Percentiles rank a stretch among this genome's conserved stretches.
Conservation (phyloP, 2,329 filamentous ascomycete genomes). For the Nothomitra cinnamomea region DNA sequence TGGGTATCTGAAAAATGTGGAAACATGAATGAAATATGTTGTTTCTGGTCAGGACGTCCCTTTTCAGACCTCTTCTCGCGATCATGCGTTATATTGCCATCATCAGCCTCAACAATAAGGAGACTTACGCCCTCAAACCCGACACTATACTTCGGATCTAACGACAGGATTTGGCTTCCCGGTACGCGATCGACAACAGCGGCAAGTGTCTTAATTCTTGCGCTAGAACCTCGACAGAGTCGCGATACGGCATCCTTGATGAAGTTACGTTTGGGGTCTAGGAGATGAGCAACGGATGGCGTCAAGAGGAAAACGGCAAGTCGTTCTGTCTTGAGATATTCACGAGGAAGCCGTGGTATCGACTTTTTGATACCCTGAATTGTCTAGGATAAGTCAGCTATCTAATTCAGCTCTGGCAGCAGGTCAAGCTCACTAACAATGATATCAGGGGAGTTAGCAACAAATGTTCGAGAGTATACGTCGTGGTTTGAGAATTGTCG, state of each 20-base stretch:
- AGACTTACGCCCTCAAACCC: not conserved
- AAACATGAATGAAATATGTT: slow-evolving; percentile 4
- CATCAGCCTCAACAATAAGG: not conserved
- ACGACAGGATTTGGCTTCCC: slow-evolving; percentile 18
- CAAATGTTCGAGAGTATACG: not conserved
- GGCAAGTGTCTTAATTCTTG: slow-evolving; percentile 29
- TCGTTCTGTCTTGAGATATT: not conserved
- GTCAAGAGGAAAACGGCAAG: slow-evolving; percentile 3
- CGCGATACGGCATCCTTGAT: not conserved
- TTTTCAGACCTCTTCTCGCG: not conserved
- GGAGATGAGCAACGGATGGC: slow-evolving; percentile 2
- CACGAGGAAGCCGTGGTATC: not conserved
- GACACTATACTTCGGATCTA: not conserved
- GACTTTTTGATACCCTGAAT: not conserved
- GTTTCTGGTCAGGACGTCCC: not conserved
- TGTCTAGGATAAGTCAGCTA: not conserved
- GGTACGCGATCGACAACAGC: slow-evolving; percentile 40
- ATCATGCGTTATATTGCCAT: not conserved
- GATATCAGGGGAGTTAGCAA: too few relatives aligned
- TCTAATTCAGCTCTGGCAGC: not conserved
- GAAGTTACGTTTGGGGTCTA: not conserved
- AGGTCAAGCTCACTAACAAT: not conserved
- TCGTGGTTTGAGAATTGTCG: not conserved
- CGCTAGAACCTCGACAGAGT: not conserved
- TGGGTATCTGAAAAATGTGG: not conserved